A percentile compares a stretch with the other conserved stretches of the same genome.
These are phyloP conservation scores for Stephanodiscus triporus DNA, from an alignment of 108 stramenopile genomes.

Conservation along the genomic window DNA sequence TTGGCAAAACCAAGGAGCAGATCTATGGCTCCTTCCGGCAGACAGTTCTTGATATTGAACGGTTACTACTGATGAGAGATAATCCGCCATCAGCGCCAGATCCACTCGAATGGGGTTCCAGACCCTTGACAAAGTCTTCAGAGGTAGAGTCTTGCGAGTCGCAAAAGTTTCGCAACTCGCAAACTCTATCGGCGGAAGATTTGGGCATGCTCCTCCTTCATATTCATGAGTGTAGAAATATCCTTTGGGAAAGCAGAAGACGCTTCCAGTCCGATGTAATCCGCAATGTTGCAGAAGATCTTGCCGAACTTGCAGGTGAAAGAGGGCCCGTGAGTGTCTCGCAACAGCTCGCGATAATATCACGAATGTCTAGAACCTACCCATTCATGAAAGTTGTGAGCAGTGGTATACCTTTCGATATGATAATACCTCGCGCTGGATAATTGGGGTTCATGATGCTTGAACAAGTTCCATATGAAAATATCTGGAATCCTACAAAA, in stretches of 20 bases:
- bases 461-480: no score
- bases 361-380: constrained; percentile 86
- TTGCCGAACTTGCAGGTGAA: constrained; percentile 89
- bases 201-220: constrained; percentile 90
- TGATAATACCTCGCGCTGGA: background rate
- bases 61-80: constrained; percentile 86
- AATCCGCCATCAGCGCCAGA: constrained; percentile 67
- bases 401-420: constrained; percentile 31
- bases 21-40: constrained; percentile 74
- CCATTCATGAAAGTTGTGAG: constrained; percentile 76
- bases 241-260: constrained; percentile 75
- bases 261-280: constrained; percentile 65
- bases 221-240: constrained; percentile 81
- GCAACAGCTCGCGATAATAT: constrained; percentile 83
- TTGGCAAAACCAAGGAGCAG: constrained; percentile 77
- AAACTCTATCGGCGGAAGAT: constrained; percentile 68
- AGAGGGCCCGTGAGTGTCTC: constrained; percentile 81
- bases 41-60: constrained; percentile 82
- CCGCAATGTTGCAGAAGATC: constrained; percentile 81
- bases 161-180: constrained; percentile 34
- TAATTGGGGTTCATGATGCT: no score
- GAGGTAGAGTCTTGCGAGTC: background rate
- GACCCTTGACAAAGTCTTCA: background rate
- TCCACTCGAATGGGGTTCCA: constrained; percentile 36
- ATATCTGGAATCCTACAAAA: no score